Evolutionary conservation across 129 eudicot species (phyloP), one percentile per base, ranked within the genome.

Genomic region (Pulicaria dysenterica): DNA sequence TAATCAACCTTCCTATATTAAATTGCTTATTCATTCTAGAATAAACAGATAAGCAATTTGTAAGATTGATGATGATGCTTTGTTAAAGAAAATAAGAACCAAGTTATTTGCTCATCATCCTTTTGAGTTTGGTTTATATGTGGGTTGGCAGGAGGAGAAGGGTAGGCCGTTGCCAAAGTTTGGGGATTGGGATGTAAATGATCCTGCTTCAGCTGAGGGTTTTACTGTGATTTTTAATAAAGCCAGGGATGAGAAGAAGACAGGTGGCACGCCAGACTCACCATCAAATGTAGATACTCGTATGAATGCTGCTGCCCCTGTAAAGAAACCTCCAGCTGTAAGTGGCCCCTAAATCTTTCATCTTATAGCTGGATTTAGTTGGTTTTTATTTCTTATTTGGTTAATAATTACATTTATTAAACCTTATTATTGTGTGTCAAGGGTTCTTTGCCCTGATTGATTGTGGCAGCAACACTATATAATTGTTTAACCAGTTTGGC

Each of bases 181-280:
- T 86, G 96, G 96, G 17, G 96, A 89, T 56, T 89, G 96, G 96
- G 96, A 89, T 64, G 96, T 86, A 5, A 89, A 89, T 73, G 92
- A 89, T 79, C 96, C 96, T 56, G 87, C 96, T 79, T 89, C 96
- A 58, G 96, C 90, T 58, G 92, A 89, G 69, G 90, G 96, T 16
- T 89, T 89, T 70, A 89, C 96, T 67, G 92, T 86, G 34, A 89
- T 89, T 41, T 86, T 89, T 41, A 89, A 89, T 71, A 86, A 89
- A 81, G 96, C 96, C 14, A 82, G 96, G 62, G 92, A 89, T 82
- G 92, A 89, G 67, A 89, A 82, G 75, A 89, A 86, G 78, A 89
- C 90, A 36, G 92, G 92, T 80, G 92, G 96, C 51, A 84, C 84
- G 56, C 75, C 92, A 14, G 96, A 86, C 51, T 89, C 96, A 37